phyloP scores from a whole-genome alignment of 2,329 filamentous ascomycete species.

The Venturia oleaginea region DNA sequence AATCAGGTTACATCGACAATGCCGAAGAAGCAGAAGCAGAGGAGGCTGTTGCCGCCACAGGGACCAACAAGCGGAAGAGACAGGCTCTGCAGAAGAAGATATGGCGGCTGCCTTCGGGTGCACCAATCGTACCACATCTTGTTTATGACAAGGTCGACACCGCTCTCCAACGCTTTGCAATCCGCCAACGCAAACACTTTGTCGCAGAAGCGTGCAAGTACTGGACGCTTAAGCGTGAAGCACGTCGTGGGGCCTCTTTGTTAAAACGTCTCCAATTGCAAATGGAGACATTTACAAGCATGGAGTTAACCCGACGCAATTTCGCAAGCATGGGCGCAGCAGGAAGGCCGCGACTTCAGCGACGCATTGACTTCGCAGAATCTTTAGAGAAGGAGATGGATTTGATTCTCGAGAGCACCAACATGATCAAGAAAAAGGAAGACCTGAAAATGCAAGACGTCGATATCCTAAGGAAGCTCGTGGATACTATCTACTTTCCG shows the following conservation, averaged over 20 bases:
- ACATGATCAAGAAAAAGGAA: constrained; percentile 67
- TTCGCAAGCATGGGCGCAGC: constrained; percentile 90
- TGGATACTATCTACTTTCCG: constrained; percentile 89
- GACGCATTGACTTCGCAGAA: constrained; percentile 83
- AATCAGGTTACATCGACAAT: constrained; percentile 36
- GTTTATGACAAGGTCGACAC: constrained; percentile 80
- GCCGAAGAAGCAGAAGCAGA: constrained; percentile 34
- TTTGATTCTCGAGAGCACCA: constrained; percentile 60
- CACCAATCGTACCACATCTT: constrained; percentile 83
- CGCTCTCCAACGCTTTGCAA: constrained; percentile 72
- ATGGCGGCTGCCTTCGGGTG: constrained; percentile 91
- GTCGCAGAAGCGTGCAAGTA: constrained; percentile 90
- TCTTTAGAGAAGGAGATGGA: constrained; percentile 67
- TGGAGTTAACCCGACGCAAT: constrained; percentile 91
- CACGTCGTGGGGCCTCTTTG: constrained; percentile 79
- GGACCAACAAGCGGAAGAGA: constrained; percentile 51
- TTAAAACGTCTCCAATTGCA: constrained; percentile 89
- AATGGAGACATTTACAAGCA: constrained; percentile 92
- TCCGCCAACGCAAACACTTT: constrained; percentile 83
- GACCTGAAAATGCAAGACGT: constrained; percentile 66
- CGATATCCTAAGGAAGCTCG: constrained; percentile 65
- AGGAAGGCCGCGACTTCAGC: constrained; percentile 65
- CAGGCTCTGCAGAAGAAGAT: constrained; percentile 51
- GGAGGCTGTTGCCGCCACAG: constrained; percentile 42
- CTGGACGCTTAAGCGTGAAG: constrained; percentile 94